Conservation (phyloP, 768 basidiomycete genomes). For the Rhodosporidiobolus odoratus region DNA sequence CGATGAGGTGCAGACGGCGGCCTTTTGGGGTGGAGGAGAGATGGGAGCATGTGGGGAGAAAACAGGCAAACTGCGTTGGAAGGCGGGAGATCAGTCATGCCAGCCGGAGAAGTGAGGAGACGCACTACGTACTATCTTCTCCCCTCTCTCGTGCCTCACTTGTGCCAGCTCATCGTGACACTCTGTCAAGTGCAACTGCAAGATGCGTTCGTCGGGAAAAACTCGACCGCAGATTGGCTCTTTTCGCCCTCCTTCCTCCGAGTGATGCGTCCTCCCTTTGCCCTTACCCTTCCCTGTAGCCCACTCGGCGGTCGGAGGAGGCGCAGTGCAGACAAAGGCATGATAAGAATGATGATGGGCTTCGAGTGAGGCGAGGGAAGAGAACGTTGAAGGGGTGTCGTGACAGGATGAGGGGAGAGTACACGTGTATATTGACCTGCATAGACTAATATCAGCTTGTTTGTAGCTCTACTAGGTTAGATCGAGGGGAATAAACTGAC, state of each 20-base stretch:
- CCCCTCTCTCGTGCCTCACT: slow-evolving; percentile 24
- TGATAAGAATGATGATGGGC: slow-evolving; percentile 33
- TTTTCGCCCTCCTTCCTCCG: not conserved
- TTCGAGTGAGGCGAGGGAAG: slow-evolving; percentile 5
- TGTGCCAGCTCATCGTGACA: slow-evolving; percentile 39
- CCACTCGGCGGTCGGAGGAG: not conserved
- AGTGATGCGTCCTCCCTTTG: not conserved
- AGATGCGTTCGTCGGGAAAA: slow-evolving; percentile 33
- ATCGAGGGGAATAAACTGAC: not conserved
- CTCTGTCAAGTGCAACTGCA: slow-evolving; percentile 36
- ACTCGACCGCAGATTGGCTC: slow-evolving; percentile 28
- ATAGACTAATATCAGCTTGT: not conserved
- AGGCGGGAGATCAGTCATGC: no score
- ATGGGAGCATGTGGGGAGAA: slow-evolving; percentile 14
- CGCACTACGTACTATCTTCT: slow-evolving; percentile 35
- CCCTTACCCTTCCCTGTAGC: not conserved
- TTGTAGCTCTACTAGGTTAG: not conserved
- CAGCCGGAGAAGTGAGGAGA: not conserved
- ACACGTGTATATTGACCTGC: slow-evolving; percentile 21
- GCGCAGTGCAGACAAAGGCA: slow-evolving; percentile 21
- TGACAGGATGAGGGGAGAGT: slow-evolving; percentile 34
- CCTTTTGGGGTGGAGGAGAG: slow-evolving; percentile 32
- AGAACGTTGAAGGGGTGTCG: not conserved
- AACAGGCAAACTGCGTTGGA: slow-evolving; percentile 35
- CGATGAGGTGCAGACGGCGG: slow-evolving; percentile 39